These are phyloP conservation scores for Alternaria longipes DNA, from an alignment of 2,329 filamentous ascomycete species.

Conservation along the genomic window DNA sequence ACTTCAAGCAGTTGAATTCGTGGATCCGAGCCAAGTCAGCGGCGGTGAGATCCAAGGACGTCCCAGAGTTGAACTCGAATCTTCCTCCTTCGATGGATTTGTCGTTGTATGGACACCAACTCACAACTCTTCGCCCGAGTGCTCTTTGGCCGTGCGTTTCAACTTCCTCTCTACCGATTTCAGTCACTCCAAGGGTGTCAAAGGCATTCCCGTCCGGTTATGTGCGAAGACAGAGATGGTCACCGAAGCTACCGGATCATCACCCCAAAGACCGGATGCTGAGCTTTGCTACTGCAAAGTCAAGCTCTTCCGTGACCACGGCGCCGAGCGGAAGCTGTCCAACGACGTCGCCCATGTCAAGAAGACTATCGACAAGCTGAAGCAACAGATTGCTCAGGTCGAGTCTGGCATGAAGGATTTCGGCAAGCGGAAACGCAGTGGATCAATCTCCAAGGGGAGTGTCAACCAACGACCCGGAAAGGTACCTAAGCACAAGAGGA, in stretches of 20 bases:
- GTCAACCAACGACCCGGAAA: slow-evolving; percentile 75
- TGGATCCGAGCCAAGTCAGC: slow-evolving; percentile 70
- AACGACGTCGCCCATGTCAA: slow-evolving; percentile 96
- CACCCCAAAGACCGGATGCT: slow-evolving; percentile 55
- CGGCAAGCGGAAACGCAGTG: slow-evolving; percentile 69
- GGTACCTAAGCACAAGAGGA: slow-evolving; percentile 87
- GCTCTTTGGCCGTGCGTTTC: slow-evolving; percentile 89
- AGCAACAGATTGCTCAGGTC: slow-evolving; percentile 86
- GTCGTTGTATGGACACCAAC: slow-evolving; percentile 84
- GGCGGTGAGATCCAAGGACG: slow-evolving; percentile 60
- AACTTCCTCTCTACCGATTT: slow-evolving; percentile 99
- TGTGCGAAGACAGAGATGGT: slow-evolving; percentile 87
- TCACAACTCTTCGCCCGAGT: slow-evolving; percentile 74
- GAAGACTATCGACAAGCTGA: slow-evolving; percentile 95
- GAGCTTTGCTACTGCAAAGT: slow-evolving; percentile 97
- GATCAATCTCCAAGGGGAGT: slow-evolving; percentile 58
- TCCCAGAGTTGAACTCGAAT: slow-evolving; percentile 60
- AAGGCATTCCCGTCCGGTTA: slow-evolving; percentile 92
- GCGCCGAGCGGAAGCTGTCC: slow-evolving; percentile 91
- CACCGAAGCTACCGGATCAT: slow-evolving; percentile 59
- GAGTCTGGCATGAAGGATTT: slow-evolving; percentile 68
- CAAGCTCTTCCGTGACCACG: slow-evolving; percentile 95
- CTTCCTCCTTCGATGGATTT: slow-evolving; percentile 90
- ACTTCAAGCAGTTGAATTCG: slow-evolving; percentile 93
- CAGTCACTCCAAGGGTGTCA: slow-evolving; percentile 97